Conservation (phyloP, 768 basidiomycete species). For the Xerocomellus intermedius region DNA sequence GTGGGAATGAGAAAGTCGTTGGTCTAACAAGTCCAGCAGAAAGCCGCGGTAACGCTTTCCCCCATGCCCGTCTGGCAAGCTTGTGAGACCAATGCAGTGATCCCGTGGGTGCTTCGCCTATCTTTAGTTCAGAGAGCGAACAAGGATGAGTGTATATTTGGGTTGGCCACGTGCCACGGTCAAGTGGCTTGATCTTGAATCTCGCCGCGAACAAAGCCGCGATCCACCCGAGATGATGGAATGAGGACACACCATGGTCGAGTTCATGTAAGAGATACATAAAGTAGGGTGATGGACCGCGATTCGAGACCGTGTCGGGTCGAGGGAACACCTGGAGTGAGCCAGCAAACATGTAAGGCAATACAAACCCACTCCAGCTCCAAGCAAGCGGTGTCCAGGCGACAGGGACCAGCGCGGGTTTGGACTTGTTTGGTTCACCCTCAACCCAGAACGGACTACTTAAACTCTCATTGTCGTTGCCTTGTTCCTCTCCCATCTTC, state of each 20-base stretch:
- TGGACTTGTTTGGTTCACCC: slow-evolving; percentile 34
- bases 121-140: background rate
- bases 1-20: slow-evolving; percentile 2
- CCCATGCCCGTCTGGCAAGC: too few species aligned
- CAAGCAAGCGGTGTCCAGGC: slow-evolving; percentile 14
- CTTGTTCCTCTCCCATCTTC: slow-evolving; percentile 24
- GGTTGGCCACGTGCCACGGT: background rate
- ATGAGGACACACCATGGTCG: slow-evolving; percentile 4
- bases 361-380: slow-evolving; percentile 9
- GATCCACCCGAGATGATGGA: background rate
- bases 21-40: background rate
- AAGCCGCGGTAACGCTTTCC: background rate
- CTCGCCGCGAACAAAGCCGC: background rate
- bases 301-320: background rate
- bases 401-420: slow-evolving; percentile 20
- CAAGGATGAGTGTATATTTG: background rate
- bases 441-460: slow-evolving; percentile 32
- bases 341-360: slow-evolving; percentile 2
- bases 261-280: slow-evolving; percentile 5
- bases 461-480: slow-evolving; percentile 19
- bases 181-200: background rate
- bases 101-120: background rate
- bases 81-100: too few species aligned
- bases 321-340: background rate
- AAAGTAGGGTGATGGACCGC: slow-evolving; percentile 8